Conservation (phyloP, 345 rosid genomes). For the Sisymbrium irio region DNA sequence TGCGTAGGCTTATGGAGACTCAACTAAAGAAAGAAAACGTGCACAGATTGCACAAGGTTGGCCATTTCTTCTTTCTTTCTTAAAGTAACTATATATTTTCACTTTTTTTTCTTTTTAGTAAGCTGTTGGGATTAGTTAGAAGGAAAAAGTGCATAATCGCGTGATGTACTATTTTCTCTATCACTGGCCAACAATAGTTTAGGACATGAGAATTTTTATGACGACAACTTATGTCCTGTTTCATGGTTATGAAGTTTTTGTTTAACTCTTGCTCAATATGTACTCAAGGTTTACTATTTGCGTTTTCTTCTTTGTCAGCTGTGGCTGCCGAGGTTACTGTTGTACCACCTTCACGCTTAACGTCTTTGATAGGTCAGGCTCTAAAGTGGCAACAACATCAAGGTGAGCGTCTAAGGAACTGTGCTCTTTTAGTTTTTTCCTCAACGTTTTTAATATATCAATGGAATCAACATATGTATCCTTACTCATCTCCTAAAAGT, state of each 20-base stretch:
- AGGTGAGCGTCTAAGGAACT: conserved; percentile 50
- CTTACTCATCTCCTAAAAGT: neutral
- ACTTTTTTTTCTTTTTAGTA: neutral
- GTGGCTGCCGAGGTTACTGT: conserved; percentile 88
- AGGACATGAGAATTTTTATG: conserved; percentile 6
- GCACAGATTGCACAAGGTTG: conserved; percentile 96
- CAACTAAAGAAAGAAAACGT: conserved; percentile 90
- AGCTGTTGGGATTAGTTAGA: neutral
- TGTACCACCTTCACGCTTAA: conserved; percentile 95
- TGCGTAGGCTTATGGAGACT: conserved; percentile 83
- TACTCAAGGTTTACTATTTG: conserved; percentile 4
- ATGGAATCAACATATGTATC: neutral
- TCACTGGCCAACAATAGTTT: neutral
- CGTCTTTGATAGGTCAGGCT: conserved; percentile 97
- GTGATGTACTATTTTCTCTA: neutral
- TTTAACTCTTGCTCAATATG: neutral
- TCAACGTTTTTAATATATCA: neutral
- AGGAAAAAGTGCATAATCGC: neutral
- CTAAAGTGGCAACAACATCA: conserved; percentile 99
- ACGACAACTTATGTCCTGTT: conserved; percentile 2
- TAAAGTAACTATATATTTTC: neutral
- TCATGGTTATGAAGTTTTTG: neutral
- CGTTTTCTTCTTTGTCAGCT: conserved; percentile 43
- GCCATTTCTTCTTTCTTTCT: conserved; percentile 9
- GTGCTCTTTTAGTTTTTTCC: neutral